phyloP scores from a whole-genome alignment of 1,284 basidiomycete species.

The Ustilago vetiveriae region DNA sequence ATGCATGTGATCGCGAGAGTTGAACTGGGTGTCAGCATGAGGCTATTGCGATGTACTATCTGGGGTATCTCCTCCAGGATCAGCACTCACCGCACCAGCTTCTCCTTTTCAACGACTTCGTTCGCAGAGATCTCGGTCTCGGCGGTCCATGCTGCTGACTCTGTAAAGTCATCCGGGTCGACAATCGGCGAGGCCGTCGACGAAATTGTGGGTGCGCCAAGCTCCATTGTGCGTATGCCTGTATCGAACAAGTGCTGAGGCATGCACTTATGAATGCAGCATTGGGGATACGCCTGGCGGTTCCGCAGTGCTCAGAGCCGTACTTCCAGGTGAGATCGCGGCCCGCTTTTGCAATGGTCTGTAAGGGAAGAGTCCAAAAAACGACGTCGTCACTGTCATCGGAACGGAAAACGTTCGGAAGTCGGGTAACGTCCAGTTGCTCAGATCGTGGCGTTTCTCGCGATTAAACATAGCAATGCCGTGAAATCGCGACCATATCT shows the following conservation, averaged over 20 bases:
- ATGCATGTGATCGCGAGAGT: background rate
- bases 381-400: too few relatives aligned
- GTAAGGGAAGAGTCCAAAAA: too few relatives aligned
- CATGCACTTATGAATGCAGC: background rate
- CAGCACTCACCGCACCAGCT: slow-evolving; percentile 55
- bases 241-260: background rate
- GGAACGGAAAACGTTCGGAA: too few relatives aligned
- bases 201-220: slow-evolving; percentile 8
- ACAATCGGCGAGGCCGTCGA: slow-evolving; percentile 39
- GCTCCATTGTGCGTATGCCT: slow-evolving; percentile 7
- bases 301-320: too few relatives aligned
- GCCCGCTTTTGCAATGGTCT: background rate
- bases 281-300: background rate
- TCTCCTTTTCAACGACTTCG: slow-evolving; percentile 66
- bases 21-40: background rate
- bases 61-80: background rate
- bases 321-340: too few relatives aligned
- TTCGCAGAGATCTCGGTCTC: slow-evolving; percentile 62
- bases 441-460: too few relatives aligned
- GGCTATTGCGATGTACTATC: background rate
- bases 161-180: slow-evolving; percentile 38
- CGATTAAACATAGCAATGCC: too few relatives aligned
- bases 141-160: slow-evolving; percentile 53
- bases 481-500: too few relatives aligned
- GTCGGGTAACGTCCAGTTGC: too few relatives aligned